Conservation (phyloP, 441 rosid genomes). For the Mallotus repandus region DNA sequence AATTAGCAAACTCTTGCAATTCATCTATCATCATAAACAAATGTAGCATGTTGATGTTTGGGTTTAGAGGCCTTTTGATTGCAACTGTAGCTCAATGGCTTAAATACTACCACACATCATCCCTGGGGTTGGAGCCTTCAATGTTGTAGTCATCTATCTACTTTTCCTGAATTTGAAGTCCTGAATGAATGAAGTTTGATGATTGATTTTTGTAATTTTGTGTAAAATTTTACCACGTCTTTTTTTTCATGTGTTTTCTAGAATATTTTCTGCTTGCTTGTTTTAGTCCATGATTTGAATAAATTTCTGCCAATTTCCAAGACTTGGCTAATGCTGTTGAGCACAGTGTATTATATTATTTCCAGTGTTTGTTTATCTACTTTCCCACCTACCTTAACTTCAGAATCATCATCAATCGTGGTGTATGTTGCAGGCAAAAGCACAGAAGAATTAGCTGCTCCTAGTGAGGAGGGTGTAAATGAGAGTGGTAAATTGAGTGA, state of each 20-base stretch:
- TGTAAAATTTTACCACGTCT: not conserved
- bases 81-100: not conserved
- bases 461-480: slow-evolving; percentile 24
- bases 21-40: too few species aligned
- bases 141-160: not conserved
- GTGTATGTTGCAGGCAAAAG: slow-evolving; percentile 27
- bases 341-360: not conserved
- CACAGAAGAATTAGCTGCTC: slow-evolving; percentile 28
- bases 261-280: not conserved
- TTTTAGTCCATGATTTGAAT: not conserved
- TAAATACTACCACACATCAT: not conserved
- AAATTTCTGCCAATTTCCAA: not conserved
- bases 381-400: not conserved
- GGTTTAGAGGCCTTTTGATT: too few species aligned
- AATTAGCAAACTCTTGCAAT: not conserved
- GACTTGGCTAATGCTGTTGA: not conserved
- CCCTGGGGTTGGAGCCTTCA: not conserved
- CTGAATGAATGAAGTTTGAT: not conserved
- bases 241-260: not conserved
- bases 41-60: too few species aligned
- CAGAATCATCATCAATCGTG: not conserved
- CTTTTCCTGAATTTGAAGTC: not conserved
- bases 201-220: not conserved
- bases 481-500: slow-evolving; percentile 31
- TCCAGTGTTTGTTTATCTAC: not conserved